Evolutionary conservation across 2,329 filamentous ascomycete genomes (phyloP).

Genomic region (Colletotrichum sp.): DNA sequence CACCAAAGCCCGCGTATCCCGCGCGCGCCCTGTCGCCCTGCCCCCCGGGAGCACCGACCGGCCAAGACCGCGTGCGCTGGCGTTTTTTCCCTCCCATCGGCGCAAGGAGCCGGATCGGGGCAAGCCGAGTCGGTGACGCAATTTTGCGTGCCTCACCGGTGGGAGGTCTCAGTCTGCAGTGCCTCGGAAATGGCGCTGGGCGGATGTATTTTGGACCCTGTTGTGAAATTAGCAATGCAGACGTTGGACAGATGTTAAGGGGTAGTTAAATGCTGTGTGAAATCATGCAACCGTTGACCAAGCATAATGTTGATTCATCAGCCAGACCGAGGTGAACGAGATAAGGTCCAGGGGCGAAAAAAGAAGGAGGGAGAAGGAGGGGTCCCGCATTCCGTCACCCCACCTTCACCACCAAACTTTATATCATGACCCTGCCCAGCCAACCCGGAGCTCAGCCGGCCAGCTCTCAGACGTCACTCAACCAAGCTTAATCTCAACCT

Average conservation of each 20-base stretch:
- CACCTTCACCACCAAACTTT: background rate
- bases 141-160: background rate
- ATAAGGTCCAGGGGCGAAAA: background rate
- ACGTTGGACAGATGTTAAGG: background rate
- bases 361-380: background rate
- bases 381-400: background rate
- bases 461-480: background rate
- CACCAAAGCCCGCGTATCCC: background rate
- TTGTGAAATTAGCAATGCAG: background rate
- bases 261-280: rapidly evolving
- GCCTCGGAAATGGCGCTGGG: background rate
- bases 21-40: background rate
- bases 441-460: background rate
- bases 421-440: background rate
- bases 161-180: background rate
- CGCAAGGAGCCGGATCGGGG: background rate
- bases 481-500: background rate
- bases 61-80: background rate
- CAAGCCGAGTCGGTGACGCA: background rate
- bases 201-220: background rate
- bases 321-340: background rate
- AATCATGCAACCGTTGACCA: background rate
- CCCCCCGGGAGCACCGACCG: background rate
- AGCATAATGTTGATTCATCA: background rate
- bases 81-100: background rate